Conservation (phyloP, 306 rosid genomes). For the Psophocarpus tetragonolobus region DNA sequence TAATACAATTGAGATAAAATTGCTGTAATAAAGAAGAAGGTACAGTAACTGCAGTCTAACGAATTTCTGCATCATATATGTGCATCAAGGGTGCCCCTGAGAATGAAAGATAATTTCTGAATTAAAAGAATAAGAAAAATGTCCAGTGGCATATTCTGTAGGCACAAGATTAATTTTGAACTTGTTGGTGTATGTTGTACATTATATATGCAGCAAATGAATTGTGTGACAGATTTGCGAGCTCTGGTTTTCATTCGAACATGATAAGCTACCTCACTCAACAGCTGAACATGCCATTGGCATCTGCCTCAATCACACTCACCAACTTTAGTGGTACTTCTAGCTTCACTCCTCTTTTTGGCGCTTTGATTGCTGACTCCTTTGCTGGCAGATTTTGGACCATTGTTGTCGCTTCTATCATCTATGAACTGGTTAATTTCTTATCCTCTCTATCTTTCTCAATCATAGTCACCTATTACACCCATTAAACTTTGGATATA, state of each 20-base stretch:
- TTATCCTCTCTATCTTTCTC: conserved; percentile 27
- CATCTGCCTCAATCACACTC: conserved; percentile 69
- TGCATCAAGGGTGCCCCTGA: neutral
- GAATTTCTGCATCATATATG: too few relatives aligned
- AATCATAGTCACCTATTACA: neutral
- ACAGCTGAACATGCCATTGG: conserved; percentile 66
- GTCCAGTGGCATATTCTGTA: neutral
- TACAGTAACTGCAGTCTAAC: neutral
- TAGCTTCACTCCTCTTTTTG: conserved; percentile 66
- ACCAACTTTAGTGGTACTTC: conserved; percentile 63
- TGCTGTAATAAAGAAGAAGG: too few relatives aligned
- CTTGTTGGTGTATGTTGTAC: neutral
- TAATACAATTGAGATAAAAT: too few relatives aligned
- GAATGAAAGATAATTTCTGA: neutral
- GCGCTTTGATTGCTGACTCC: conserved; percentile 77
- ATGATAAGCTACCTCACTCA: conserved; percentile 71
- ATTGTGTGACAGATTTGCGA: conserved; percentile 78
- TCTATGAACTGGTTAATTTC: conserved; percentile 56
- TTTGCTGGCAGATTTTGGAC: conserved; percentile 79
- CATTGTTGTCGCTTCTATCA: conserved; percentile 52
- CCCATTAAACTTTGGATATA: neutral
- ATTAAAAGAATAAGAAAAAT: neutral
- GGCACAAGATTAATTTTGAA: neutral
- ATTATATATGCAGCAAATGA: conserved; percentile 60
- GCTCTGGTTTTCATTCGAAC: conserved; percentile 65